These are phyloP conservation scores for Aspergillus steynii DNA, from an alignment of 495 filamentous ascomycete genomes.

Conservation along the genomic window DNA sequence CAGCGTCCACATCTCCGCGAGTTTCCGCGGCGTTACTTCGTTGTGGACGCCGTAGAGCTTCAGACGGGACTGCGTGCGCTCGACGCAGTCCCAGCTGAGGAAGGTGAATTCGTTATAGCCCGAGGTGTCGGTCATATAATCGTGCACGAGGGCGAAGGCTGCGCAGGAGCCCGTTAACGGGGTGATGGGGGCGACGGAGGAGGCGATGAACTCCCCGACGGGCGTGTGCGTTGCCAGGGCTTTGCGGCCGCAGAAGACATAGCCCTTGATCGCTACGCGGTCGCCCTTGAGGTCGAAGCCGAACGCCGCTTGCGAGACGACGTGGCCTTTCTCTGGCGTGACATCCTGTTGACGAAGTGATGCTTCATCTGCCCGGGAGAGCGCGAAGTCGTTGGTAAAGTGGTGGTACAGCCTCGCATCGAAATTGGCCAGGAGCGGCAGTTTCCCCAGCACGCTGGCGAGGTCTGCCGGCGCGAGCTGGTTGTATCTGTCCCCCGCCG, in stretches of 20 bases:
- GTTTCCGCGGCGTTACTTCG: constrained; percentile 13
- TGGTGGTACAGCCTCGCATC: constrained; percentile 4
- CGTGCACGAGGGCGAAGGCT: constrained; percentile 9
- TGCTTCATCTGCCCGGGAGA: neutral
- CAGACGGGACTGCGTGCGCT: constrained; percentile 6
- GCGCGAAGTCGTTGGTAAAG: neutral
- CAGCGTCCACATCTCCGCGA: constrained; percentile 21
- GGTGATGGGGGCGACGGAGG: neutral
- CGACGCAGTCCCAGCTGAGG: constrained; percentile 18
- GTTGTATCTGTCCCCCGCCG: constrained; percentile 14
- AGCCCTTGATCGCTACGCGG: constrained; percentile 18
- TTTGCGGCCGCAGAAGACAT: constrained; percentile 12
- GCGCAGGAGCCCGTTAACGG: constrained; percentile 4
- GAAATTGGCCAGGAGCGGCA: neutral
- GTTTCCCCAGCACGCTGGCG: neutral
- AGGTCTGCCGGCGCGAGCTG: constrained; percentile 1
- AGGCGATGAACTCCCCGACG: neutral
- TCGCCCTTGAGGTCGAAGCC: constrained; percentile 20
- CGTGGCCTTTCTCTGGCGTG: neutral
- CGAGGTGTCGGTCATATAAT: constrained; percentile 9
- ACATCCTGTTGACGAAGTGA: constrained; percentile 1
- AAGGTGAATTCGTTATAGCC: constrained; percentile 16
- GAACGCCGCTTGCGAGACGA: constrained; percentile 14
- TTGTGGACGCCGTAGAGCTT: constrained; percentile 21
- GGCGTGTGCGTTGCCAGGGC: neutral